Conservation (phyloP, 176 grass and related monocot genomes). For the Rhynchospora tenuis region DNA sequence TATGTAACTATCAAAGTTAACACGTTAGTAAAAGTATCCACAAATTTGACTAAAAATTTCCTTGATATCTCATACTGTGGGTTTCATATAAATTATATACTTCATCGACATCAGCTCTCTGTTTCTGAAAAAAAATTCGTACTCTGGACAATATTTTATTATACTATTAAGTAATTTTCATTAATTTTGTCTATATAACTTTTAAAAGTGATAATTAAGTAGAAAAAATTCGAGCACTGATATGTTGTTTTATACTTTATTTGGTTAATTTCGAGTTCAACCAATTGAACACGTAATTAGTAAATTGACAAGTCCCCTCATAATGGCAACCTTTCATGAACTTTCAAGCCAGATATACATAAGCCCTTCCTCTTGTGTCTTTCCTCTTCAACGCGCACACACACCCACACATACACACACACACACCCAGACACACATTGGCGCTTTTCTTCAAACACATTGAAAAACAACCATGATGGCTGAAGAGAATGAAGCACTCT, state of each 20-base stretch:
- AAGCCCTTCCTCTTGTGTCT: not conserved
- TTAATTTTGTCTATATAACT: not conserved
- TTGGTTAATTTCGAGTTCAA: not conserved
- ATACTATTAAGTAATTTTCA: too few relatives aligned
- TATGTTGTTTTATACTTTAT: not conserved
- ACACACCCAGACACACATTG: too few relatives aligned
- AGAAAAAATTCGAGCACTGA: not conserved
- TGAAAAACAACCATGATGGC: not conserved
- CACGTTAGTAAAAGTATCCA: not conserved
- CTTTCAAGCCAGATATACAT: conserved; percentile 30
- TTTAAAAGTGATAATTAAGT: not conserved
- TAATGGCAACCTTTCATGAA: conserved; percentile 16
- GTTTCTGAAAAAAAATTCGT: not conserved
- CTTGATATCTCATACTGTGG: not conserved
- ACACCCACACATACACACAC: too few relatives aligned
- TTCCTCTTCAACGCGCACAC: not conserved
- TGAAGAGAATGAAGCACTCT: conserved; percentile 53
- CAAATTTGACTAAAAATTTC: not conserved
- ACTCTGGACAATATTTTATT: too few relatives aligned
- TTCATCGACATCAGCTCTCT: not conserved
- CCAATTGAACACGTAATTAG: conserved; percentile 14
- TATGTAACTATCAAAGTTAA: too few relatives aligned
- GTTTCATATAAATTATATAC: too few relatives aligned
- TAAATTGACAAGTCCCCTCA: conserved; percentile 22
- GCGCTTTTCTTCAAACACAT: too few relatives aligned